Percentiles rank a stretch among this genome's conserved stretches.
These are phyloP conservation scores for Pichia sp. DNA, from an alignment of 1,139 yeast species.

Conservation along the genomic window DNA sequence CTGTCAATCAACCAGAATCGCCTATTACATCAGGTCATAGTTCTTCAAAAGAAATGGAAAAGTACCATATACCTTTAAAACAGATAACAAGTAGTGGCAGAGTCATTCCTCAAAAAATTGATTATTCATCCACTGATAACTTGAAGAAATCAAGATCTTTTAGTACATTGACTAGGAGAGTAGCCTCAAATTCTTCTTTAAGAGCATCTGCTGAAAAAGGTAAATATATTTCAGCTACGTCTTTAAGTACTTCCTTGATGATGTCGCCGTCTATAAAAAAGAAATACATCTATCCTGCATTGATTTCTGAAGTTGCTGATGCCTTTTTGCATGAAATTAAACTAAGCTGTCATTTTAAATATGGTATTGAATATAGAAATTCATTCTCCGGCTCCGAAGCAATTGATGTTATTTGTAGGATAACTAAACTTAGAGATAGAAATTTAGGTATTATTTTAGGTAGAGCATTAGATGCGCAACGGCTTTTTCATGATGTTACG, in stretches of 20 bases:
- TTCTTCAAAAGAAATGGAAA: conserved; percentile 23
- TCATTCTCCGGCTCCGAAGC: conserved; percentile 95
- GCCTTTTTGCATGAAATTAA: conserved; percentile 67
- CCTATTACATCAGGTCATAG: conserved; percentile 11
- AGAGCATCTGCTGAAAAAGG: conserved; percentile 25
- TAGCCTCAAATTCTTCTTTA: conserved; percentile 25
- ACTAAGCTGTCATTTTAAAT: conserved; percentile 76
- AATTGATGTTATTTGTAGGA: conserved; percentile 77
- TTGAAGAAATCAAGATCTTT: conserved; percentile 29
- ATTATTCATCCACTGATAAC: conserved; percentile 21
- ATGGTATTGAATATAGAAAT: conserved; percentile 91
- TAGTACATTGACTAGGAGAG: conserved; percentile 28
- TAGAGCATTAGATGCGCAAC: conserved; percentile 89
- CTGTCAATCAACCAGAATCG: conserved; percentile 12
- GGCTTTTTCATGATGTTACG: conserved; percentile 90
- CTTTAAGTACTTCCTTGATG: conserved; percentile 33
- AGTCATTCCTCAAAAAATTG: conserved; percentile 38
- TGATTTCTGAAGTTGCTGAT: conserved; percentile 77
- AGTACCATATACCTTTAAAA: conserved; percentile 25
- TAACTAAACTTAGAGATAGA: conserved; percentile 85
- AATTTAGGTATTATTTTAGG: conserved; percentile 85
- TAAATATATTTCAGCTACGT: conserved; percentile 22
- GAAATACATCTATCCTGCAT: conserved; percentile 85
- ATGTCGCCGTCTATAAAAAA: conserved; percentile 38
- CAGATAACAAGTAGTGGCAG: conserved; percentile 34